Evolutionary conservation across 1,139 yeast species (phyloP).

Genomic region (Saccharomyces hybrid): DNA sequence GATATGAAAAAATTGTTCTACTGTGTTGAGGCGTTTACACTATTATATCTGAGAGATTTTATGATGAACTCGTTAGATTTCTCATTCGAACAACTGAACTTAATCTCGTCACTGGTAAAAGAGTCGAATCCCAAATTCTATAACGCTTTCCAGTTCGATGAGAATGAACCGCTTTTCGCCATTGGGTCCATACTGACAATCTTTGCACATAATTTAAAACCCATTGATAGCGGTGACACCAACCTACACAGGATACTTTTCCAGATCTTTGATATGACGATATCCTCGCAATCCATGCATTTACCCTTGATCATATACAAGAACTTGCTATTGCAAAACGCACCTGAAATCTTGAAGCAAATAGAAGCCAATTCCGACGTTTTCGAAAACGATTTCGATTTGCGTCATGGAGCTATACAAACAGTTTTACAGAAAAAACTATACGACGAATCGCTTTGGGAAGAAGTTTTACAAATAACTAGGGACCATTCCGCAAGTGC

Average conservation of each 20-base stretch:
- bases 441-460: conserved; percentile 15
- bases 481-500: conserved; percentile 5
- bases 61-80: conserved; percentile 67
- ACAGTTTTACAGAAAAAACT: conserved; percentile 15
- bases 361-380: conserved; percentile 17
- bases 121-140: conserved; percentile 47
- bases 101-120: conserved; percentile 57
- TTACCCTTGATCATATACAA: conserved; percentile 26
- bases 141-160: conserved; percentile 41
- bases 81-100: conserved; percentile 53
- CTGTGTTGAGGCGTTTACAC: conserved; percentile 51
- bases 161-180: conserved; percentile 52
- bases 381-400: conserved; percentile 25
- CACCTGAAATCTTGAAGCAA: conserved; percentile 15
- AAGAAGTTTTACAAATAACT: conserved; percentile 13
- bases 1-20: conserved; percentile 40
- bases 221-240: conserved; percentile 7
- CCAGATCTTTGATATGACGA: conserved; percentile 26
- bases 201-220: conserved; percentile 58
- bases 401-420: conserved; percentile 28
- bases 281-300: conserved; percentile 25
- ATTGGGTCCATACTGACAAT: conserved; percentile 71
- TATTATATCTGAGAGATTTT: conserved; percentile 70
- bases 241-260: conserved; percentile 12
- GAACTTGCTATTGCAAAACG: conserved; percentile 17